A percentile compares a stretch with the other conserved stretches of the same genome.
These are phyloP conservation scores for Phialophora macrospora DNA, from an alignment of 2,329 filamentous ascomycete species.

Conservation along the genomic window DNA sequence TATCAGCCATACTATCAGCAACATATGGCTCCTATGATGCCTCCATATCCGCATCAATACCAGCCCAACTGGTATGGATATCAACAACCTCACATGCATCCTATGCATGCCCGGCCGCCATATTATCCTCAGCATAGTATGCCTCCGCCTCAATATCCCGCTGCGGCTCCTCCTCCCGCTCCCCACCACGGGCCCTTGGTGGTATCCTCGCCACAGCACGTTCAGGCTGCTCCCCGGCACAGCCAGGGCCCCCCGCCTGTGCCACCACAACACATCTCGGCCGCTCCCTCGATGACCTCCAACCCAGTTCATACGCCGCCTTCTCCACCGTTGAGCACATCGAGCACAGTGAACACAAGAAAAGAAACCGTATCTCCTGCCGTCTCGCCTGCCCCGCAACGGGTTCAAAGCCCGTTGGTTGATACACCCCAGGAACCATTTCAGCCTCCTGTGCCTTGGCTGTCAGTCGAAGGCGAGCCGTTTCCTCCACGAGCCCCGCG, in stretches of 20 bases:
- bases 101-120: constrained; percentile 49
- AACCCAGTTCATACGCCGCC: constrained; percentile 45
- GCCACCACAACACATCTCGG: constrained; percentile 42
- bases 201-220: constrained; percentile 34
- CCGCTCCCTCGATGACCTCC: constrained; percentile 38
- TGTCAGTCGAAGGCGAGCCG: constrained; percentile 59
- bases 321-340: constrained; percentile 37
- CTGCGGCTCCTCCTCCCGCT: constrained; percentile 26
- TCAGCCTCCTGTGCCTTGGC: constrained; percentile 63
- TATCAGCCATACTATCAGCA: constrained; percentile 63
- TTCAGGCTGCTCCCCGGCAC: constrained; percentile 36
- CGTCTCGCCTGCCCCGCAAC: constrained; percentile 43
- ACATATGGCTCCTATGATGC: constrained; percentile 60
- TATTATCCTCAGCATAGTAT: constrained; percentile 52
- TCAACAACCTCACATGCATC: constrained; percentile 48
- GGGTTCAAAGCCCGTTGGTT: constrained; percentile 36
- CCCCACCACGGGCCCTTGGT: constrained; percentile 39
- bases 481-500: constrained; percentile 60
- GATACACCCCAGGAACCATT: constrained; percentile 50
- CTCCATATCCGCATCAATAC: constrained; percentile 53
- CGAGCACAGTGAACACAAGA: constrained; percentile 37
- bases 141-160: constrained; percentile 46
- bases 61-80: constrained; percentile 52
- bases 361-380: constrained; percentile 36
- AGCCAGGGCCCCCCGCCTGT: constrained; percentile 29